These are phyloP conservation scores for Limnomonas spitsbergensis DNA, from an alignment of 139 green algal species.

Conservation along the genomic window DNA sequence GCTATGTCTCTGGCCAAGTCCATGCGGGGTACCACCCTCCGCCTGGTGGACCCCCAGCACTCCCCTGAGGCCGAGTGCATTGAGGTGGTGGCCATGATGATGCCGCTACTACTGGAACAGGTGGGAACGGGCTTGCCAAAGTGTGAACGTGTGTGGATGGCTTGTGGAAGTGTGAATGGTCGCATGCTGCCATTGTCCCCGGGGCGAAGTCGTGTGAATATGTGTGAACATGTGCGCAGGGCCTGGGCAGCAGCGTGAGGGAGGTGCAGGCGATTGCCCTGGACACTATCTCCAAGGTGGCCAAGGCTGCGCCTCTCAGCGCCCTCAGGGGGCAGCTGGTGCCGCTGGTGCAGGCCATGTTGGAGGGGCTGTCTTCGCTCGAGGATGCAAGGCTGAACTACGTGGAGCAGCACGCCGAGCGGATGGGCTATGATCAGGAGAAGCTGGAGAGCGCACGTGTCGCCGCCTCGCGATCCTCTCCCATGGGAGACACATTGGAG, in stretches of 20 bases:
- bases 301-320: constrained; percentile 36
- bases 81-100: constrained; percentile 40
- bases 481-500: constrained; percentile 33
- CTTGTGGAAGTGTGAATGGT: too few species aligned
- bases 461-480: constrained; percentile 21
- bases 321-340: constrained; percentile 66
- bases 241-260: background rate
- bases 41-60: constrained; percentile 61
- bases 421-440: constrained; percentile 63
- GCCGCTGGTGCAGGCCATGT: constrained; percentile 62
- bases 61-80: constrained; percentile 21
- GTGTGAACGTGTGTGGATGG: background rate
- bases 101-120: constrained; percentile 71
- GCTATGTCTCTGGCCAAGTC: constrained; percentile 23
- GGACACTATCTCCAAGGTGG: constrained; percentile 47
- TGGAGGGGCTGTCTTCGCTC: constrained; percentile 81
- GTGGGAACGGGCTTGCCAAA: constrained; percentile 23
- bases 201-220: too few species aligned
- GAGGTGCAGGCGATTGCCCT: constrained; percentile 51
- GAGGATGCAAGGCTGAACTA: constrained; percentile 80
- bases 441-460: constrained; percentile 41
- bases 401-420: constrained; percentile 67
- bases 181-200: too few species aligned
- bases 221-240: constrained; percentile 51
- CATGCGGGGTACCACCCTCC: constrained; percentile 61